Conservation (phyloP, 345 rosid species). For the Boechera divaricarpa region DNA sequence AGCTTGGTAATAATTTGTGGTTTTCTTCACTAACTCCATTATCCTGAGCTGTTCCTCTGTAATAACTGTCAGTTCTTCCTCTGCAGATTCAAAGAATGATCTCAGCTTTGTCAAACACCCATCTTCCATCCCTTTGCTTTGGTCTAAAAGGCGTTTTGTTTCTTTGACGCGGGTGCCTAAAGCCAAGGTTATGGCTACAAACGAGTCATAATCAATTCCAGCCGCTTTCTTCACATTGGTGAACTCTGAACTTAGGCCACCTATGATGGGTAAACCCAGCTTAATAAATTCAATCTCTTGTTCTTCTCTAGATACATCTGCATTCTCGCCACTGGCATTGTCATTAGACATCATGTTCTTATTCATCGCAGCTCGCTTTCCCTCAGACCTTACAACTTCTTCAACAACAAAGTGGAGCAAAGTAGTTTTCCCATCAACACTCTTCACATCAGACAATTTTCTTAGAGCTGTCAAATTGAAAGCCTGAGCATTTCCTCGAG, state of each 20-base stretch:
- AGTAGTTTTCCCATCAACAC: slow-evolving; percentile 81
- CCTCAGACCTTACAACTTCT: slow-evolving; percentile 79
- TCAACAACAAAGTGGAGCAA: slow-evolving; percentile 87
- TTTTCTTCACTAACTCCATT: slow-evolving; percentile 68
- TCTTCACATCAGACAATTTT: slow-evolving; percentile 86
- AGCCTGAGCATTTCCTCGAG: slow-evolving; percentile 88
- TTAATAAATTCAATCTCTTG: slow-evolving; percentile 60
- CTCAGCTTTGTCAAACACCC: slow-evolving; percentile 62
- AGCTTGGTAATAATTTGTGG: slow-evolving; percentile 81
- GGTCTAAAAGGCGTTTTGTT: slow-evolving; percentile 49
- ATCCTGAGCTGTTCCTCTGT: slow-evolving; percentile 60
- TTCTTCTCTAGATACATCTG: slow-evolving; percentile 55
- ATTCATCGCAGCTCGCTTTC: slow-evolving; percentile 68
- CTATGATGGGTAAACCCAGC: slow-evolving; percentile 77
- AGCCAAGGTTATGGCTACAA: slow-evolving; percentile 54
- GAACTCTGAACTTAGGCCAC: slow-evolving; percentile 77
- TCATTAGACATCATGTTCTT: slow-evolving; percentile 51
- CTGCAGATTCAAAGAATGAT: slow-evolving; percentile 62
- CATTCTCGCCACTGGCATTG: slow-evolving; percentile 39
- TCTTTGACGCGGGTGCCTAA: slow-evolving; percentile 58
- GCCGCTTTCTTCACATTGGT: slow-evolving; percentile 84
- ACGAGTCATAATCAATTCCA: slow-evolving; percentile 55
- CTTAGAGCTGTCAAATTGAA: slow-evolving; percentile 68
- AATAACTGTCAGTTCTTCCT: slow-evolving; percentile 57
- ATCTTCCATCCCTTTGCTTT: slow-evolving; percentile 46